Percentiles rank a stretch among this genome's conserved stretches.
Evolutionary conservation across 352 stramenopile genomes (phyloP).

Genomic region (Globisporangium orthogonon): DNA sequence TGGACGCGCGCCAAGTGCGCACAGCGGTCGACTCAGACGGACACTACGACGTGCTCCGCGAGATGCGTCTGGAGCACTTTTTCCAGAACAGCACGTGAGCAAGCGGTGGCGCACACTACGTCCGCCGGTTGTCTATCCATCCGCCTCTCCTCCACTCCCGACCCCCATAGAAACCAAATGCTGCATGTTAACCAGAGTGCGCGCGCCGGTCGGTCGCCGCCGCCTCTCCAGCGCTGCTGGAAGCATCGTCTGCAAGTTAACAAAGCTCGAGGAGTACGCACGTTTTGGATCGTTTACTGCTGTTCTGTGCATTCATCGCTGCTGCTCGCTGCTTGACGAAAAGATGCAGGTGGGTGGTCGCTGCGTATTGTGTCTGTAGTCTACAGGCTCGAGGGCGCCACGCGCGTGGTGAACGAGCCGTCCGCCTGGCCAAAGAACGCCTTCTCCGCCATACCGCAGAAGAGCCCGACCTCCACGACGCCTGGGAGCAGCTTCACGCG

Average conservation of each 20-base stretch:
- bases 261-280: neutral
- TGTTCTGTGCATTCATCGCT: neutral
- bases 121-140: neutral
- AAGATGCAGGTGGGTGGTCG: neutral
- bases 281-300: neutral
- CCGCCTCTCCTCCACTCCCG: neutral
- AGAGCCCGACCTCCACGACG: constrained; percentile 86
- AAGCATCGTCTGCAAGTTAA: neutral
- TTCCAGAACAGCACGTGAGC: constrained; percentile 24
- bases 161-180: neutral
- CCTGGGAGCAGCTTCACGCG: constrained; percentile 77
- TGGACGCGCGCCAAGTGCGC: constrained; percentile 55
- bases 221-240: neutral
- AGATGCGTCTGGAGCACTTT: constrained; percentile 68
- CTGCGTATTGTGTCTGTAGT: neutral
- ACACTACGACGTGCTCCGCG: constrained; percentile 68
- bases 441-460: constrained; percentile 86
- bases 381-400: constrained; percentile 21
- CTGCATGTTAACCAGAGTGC: neutral
- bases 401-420: constrained; percentile 68
- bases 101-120: too few species aligned
- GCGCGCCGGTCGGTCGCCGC: neutral
- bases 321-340: neutral
- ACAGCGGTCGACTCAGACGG: constrained; percentile 66
- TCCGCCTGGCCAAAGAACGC: constrained; percentile 85